Evolutionary conservation across 345 rosid species (phyloP), one percentile per base, ranked within the genome.

Genomic region (Eucalyptus curtisii): DNA sequence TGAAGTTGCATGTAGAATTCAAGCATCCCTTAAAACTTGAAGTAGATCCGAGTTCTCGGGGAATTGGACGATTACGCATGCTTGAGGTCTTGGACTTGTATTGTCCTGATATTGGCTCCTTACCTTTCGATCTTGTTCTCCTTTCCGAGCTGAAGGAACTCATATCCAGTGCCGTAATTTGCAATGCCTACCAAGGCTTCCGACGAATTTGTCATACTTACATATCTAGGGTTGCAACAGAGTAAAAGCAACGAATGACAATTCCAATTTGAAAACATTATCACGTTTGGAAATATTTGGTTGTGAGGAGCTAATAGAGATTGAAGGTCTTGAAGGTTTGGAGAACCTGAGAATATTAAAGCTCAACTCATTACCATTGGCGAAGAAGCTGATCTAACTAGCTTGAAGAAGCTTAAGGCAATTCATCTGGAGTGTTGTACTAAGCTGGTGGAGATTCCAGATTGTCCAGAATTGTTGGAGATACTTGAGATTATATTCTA

Each of bases 141-240:
- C 79, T 15, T 31, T 66, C 42, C 16, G 2, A 31, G 6, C 11
- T 31, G 12, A 66, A 15, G 12, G 2, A 8, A 16, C 12, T 66
- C 11, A 0, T 19, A 19, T 66, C 12, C 0, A 2, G 0, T 2
- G 2, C 6, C 1, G 0, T 2, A 66, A 66, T 31, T 66, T 66
- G 79, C 42, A 66, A 31, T 66, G 22, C 79, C 42, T 66, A 31
- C 42, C 42, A 2, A 68, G 7, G 42, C 79, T 68, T 8, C 42
- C 42, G 0, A 16, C 79, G 5, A 68, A 8, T 68, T 68, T 31
- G 6, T 15, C 42, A 66, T 66, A 31, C 40, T 31, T 66, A 31
- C 2, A 1, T 4, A 64, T 64, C 5, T 3, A 0, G 19, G 0
- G 0, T n/a, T 64, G 76, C 37, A 0, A n/a, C 7, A 64, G 6